Evolutionary conservation across 2,329 filamentous ascomycete genomes (phyloP), one percentile per base, ranked within the genome.

Genomic region (Fusarium pininemorale): DNA sequence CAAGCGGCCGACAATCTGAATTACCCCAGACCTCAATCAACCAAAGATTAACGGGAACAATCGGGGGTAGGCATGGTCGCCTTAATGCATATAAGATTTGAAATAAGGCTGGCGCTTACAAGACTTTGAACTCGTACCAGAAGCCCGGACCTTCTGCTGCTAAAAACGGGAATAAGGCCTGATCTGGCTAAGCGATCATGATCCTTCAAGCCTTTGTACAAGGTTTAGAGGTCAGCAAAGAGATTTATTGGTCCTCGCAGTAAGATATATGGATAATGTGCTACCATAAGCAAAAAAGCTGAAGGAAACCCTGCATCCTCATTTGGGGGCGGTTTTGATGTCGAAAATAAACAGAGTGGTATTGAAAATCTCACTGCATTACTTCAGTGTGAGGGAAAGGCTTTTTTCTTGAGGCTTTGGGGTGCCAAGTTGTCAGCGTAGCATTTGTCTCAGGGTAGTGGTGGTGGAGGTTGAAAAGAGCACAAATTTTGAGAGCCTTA

Each of bases 101-200:
- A 55, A 63, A 69, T 28, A 57, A 70, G 51, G 45, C 67, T 70
- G 51, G 66, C 59, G 67, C 45, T 44, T 48, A 24, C 45, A 12
- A 48, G 20, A 30, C 45, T 44, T 35, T n/a, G n/a, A 18, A 35
- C 16, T 32, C 14, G 42, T 7, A 12, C 5, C 10, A 30, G 12
- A 51, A 54, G 15, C 22, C 22, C 11, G 48, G 39, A 26, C 22
- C 28, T 37, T 16, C 8, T 50, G 41, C 20, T 58, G 20, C 41
- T 32, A 48, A 37, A 32, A 44, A 20, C 37, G 56, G 48, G 7
- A 24, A 20, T 28, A 14, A 28, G 14, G 20, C 55, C 42, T 48
- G 45, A 32, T 58, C 14, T 35, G 30, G 41, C 26, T 5, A 53
- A 35, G 37, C 10, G 28, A 30, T 7, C 7, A 20, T 56, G 37